Percentiles rank a stretch among this genome's conserved stretches.
Conservation (phyloP, 805 yeast species). For the Monosporozyma unispora region DNA sequence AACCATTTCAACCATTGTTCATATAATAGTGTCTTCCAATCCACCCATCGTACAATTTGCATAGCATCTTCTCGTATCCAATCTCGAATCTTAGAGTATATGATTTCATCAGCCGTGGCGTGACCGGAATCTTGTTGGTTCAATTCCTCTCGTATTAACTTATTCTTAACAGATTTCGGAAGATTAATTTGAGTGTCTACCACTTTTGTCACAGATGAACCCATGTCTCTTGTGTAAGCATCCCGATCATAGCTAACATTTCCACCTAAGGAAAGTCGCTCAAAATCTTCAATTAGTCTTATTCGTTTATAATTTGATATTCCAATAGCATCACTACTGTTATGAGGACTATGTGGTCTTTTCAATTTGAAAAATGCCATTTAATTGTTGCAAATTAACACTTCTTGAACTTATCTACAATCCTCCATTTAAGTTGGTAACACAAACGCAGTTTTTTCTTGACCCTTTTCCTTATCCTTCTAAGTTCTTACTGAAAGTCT, state of each 20-base stretch:
- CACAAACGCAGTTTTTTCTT: neutral
- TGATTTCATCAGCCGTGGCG: slow-evolving; percentile 5
- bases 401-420: neutral
- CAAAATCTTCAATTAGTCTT: slow-evolving; percentile 27
- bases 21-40: slow-evolving; percentile 15
- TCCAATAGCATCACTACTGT: slow-evolving; percentile 13
- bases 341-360: slow-evolving; percentile 13
- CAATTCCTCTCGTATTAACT: neutral
- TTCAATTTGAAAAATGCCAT: slow-evolving; percentile 17
- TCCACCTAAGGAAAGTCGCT: slow-evolving; percentile 18
- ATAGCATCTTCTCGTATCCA: slow-evolving; percentile 19
- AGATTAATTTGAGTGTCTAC: slow-evolving; percentile 6
- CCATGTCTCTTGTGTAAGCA: neutral
- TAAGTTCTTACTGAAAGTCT: neutral
- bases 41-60: slow-evolving; percentile 25
- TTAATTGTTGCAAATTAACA: neutral
- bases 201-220: slow-evolving; percentile 2
- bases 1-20: slow-evolving; percentile 28
- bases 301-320: slow-evolving; percentile 28
- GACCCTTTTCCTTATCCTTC: neutral
- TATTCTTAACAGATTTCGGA: slow-evolving; percentile 5
- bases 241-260: neutral
- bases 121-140: neutral
- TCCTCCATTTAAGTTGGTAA: neutral
- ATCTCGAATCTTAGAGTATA: slow-evolving; percentile 20